A percentile compares a stretch with the other conserved stretches of the same genome.
Conservation (phyloP, 192 early-diverging fungal genomes). For the Coemansia sp. region DNA sequence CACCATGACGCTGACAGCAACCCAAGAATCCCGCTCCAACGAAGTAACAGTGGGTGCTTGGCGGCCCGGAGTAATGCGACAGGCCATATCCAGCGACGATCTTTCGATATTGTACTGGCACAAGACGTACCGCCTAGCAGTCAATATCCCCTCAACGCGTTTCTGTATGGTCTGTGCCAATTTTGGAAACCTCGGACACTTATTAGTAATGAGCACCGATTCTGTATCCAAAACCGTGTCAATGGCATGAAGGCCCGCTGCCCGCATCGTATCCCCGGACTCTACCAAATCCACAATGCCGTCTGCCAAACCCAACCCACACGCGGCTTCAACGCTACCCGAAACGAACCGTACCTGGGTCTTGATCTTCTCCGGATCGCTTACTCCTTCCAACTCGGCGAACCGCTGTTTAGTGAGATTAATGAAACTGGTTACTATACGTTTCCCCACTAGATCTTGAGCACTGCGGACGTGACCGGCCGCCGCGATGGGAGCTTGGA, state of each 20-base stretch:
- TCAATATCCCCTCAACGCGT: constrained; percentile 90
- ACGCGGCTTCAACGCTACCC: constrained; percentile 96
- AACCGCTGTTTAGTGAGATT: constrained; percentile 72
- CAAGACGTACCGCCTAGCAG: constrained; percentile 85
- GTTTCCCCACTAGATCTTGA: constrained; percentile 86
- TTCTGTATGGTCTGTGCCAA: constrained; percentile 79
- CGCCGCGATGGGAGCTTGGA: constrained; percentile 81
- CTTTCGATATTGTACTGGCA: constrained; percentile 91
- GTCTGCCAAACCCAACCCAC: constrained; percentile 95
- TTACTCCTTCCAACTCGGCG: constrained; percentile 70
- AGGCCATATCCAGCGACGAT: constrained; percentile 63
- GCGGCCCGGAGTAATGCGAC: constrained; percentile 86
- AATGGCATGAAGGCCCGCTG: constrained; percentile 93
- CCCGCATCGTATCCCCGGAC: constrained; percentile 99
- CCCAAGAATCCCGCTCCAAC: constrained; percentile 87
- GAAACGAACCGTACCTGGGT: constrained; percentile 88
- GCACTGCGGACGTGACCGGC: constrained; percentile 50
- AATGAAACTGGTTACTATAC: constrained; percentile 94
- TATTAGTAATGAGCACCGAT: constrained; percentile 89
- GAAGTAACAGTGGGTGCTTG: constrained; percentile 89
- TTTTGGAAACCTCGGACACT: constrained; percentile 70
- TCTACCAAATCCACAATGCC: constrained; percentile 86
- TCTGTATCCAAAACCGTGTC: constrained; percentile 81
- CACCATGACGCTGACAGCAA: constrained; percentile 92
- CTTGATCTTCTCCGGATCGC: constrained; percentile 44